phyloP scores from a whole-genome alignment of 331 rosid genomes.

The Acacia pycnantha region DNA sequence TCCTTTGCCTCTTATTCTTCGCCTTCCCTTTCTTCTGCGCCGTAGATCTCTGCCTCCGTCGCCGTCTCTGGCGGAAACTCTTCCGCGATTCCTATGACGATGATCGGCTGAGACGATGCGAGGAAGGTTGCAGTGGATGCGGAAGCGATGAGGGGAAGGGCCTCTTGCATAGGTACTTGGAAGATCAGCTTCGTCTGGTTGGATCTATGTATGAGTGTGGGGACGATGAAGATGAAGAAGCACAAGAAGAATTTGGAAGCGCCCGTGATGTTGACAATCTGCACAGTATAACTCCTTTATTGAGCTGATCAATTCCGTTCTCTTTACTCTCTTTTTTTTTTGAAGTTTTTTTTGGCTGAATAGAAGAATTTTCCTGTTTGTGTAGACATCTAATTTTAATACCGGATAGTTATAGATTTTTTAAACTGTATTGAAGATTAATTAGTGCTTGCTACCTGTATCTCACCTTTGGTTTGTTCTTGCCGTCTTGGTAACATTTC shows the following conservation, averaged over 20 bases:
- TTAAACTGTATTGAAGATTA: background rate
- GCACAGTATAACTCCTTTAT: constrained; percentile 27
- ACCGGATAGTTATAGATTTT: background rate
- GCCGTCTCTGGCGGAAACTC: constrained; percentile 36
- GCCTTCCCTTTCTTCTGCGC: constrained; percentile 66
- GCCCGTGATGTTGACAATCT: constrained; percentile 19
- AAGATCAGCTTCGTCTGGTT: constrained; percentile 77
- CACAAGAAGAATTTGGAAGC: constrained; percentile 18
- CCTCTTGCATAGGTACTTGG: constrained; percentile 73
- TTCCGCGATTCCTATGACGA: constrained; percentile 25
- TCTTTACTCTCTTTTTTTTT: background rate
- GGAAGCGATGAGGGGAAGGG: constrained; percentile 42
- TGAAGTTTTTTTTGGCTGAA: background rate
- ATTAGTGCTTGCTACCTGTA: background rate
- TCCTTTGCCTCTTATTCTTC: constrained; percentile 53
- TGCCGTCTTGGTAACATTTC: background rate
- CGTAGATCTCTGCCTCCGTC: constrained; percentile 60
- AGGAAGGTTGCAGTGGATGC: constrained; percentile 60
- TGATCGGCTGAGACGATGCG: constrained; percentile 57
- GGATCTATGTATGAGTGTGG: constrained; percentile 71
- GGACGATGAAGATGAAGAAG: constrained; percentile 33
- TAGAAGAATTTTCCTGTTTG: background rate
- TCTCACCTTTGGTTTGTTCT: background rate
- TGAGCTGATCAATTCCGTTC: constrained; percentile 8
- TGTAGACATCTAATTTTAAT: constrained; percentile 13